Percentiles rank a stretch among this genome's conserved stretches.
Conservation (phyloP, 2,329 filamentous ascomycete genomes). For the Venturia aucupariae region DNA sequence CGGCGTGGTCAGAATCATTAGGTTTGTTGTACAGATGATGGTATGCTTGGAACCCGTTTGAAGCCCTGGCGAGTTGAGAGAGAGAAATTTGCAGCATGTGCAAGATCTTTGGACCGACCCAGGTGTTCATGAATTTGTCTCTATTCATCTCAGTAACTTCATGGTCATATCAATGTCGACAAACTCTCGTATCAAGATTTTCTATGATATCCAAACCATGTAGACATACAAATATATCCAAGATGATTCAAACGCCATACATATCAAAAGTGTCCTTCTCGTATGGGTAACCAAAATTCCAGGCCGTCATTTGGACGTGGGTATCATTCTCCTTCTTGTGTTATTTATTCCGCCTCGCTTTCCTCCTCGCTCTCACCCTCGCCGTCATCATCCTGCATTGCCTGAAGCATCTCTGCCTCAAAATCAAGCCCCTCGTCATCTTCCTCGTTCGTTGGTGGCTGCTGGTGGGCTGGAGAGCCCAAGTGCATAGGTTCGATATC, state of each 20-base stretch:
- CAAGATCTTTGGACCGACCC: not conserved
- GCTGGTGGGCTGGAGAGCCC: slow-evolving; percentile 15
- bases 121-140: not conserved
- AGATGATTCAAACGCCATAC: not conserved
- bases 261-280: not conserved
- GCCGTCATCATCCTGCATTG: slow-evolving; percentile 13
- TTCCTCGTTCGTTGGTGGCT: slow-evolving; percentile 3
- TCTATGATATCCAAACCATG: not conserved
- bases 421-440: slow-evolving; percentile 12
- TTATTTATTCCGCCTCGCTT: slow-evolving; percentile 15
- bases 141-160: not conserved
- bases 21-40: no score
- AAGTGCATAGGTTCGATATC: slow-evolving; percentile 16
- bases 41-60: no score
- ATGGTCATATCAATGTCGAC: not conserved
- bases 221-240: not conserved
- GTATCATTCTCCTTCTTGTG: not conserved
- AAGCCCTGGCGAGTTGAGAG: no score
- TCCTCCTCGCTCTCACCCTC: slow-evolving; percentile 15
- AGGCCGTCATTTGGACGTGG: not conserved
- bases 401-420: slow-evolving; percentile 15
- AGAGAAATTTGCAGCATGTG: not conserved
- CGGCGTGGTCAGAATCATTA: not conserved
- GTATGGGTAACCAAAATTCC: not conserved
- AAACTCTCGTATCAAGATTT: not conserved